Evolutionary conservation across 179 eudicot genomes (phyloP), one percentile per base, ranked within the genome.

Genomic region (Spinacia oleracea): DNA sequence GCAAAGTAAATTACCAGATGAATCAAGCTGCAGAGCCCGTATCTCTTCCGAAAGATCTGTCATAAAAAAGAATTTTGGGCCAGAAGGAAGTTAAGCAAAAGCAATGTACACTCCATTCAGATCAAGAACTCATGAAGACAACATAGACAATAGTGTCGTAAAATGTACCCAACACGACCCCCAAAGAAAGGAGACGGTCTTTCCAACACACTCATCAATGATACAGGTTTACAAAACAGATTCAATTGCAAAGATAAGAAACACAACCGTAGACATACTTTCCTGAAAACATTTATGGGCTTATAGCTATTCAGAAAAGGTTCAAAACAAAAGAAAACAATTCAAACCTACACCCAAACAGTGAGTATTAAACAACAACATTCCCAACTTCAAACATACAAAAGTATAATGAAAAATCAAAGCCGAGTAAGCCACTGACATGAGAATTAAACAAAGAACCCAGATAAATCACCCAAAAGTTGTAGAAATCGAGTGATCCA

Each of bases 11-110:
- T 56, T 89, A 93, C 97, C 97, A 70, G 93, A 43, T 82, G 97
- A 91, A 85, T 94, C 98, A 69, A 94, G 98, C 86, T 94, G 97
- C 92, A 94, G 78, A 45, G 87, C 92, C 14, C 93, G 90, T 59
- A 94, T 88, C 48, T 94, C 97, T 75, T 89, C 98, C 77, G 88
- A 91, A 50, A 94, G 85, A 83, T 89, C 93, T 90, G 82, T 70
- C 65, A 81, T 8, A 53, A 48, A 34, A 68, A 53, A 79, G 18
- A 42, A 15, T 18, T 1, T 29, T 14, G 23, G 35, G 20, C 48
- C 9, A 23, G 11, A 14, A 56, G 16, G 34, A 45, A 42, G 32
- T 5, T 11, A 45, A 20, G 25, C 53, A 53, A 34, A 38, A 73
- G n/a, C 34, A 65, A 14, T 55, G 25, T 23, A 67, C 58, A 27